phyloP scores from a whole-genome alignment of 306 rosid species.

The Begonia peltatifolia region DNA sequence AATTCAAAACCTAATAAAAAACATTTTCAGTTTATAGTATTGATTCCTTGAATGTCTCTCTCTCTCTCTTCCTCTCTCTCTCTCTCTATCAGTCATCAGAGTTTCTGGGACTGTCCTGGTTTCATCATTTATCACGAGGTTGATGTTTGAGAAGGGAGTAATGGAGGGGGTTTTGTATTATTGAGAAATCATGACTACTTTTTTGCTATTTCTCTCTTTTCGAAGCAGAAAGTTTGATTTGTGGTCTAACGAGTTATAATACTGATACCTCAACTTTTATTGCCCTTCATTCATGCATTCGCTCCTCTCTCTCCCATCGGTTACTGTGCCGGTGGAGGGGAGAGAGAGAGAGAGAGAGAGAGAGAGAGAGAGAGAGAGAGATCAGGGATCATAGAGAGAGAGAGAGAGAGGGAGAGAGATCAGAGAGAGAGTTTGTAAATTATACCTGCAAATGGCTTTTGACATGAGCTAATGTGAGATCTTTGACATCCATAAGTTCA shows the following conservation, averaged over 20 bases:
- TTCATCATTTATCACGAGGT: slow-evolving; percentile 59
- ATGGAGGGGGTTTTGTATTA: slow-evolving; percentile 21
- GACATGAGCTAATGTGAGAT: slow-evolving; percentile 92
- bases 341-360: neutral
- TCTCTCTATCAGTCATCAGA: slow-evolving; percentile 6
- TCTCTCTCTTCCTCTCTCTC: slow-evolving; percentile 5
- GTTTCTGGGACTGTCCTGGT: slow-evolving; percentile 13
- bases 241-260: slow-evolving; percentile 2
- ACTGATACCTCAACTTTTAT: slow-evolving; percentile 6
- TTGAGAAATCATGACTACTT: slow-evolving; percentile 59
- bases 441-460: slow-evolving; percentile 93
- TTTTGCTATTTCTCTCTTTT: neutral
- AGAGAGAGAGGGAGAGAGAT: neutral
- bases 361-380: neutral
- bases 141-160: slow-evolving; percentile 35
- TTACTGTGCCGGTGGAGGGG: neutral
- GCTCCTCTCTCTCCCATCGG: slow-evolving; percentile 10
- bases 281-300: neutral
- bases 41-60: neutral
- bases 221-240: slow-evolving; percentile 4
- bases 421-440: neutral
- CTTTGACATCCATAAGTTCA: slow-evolving; percentile 97
- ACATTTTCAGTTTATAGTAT: neutral
- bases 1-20: neutral
- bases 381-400: neutral